phyloP scores from a whole-genome alignment of 495 filamentous ascomycete species.

The Podospora pseudopauciseta region DNA sequence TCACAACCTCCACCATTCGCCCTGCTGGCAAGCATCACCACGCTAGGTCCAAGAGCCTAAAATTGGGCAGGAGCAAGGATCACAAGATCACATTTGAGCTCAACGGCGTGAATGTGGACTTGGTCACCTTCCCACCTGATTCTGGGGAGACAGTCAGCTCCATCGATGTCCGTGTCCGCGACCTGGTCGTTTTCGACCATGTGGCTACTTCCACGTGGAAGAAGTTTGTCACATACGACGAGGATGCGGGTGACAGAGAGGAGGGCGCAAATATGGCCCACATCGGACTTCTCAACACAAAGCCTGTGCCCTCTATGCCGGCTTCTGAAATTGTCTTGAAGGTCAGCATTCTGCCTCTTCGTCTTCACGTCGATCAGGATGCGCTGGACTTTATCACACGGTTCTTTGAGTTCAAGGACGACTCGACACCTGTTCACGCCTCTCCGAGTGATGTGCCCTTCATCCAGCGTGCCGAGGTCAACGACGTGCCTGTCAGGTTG shows the following conservation, averaged over 20 bases:
- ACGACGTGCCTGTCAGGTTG: constrained; percentile 73
- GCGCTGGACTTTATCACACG: constrained; percentile 94
- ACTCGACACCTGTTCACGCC: constrained; percentile 48
- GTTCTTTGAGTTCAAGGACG: constrained; percentile 97
- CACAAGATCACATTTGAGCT: constrained; percentile 97
- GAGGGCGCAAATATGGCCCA: constrained; percentile 84
- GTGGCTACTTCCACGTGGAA: constrained; percentile 96
- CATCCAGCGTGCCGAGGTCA: constrained; percentile 84
- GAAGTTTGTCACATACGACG: constrained; percentile 93
- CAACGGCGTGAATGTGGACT: constrained; percentile 75
- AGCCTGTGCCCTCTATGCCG: constrained; percentile 74
- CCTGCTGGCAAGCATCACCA: constrained; percentile 42
- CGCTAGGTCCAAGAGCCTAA: constrained; percentile 56
- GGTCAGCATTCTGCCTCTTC: constrained; percentile 77
- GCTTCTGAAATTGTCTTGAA: constrained; percentile 89
- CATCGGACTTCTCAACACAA: constrained; percentile 81
- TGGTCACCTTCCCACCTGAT: constrained; percentile 76
- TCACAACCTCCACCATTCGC: constrained; percentile 58
- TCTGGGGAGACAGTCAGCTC: constrained; percentile 80
- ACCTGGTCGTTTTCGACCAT: constrained; percentile 91
- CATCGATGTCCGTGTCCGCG: constrained; percentile 72
- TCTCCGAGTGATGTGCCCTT: constrained; percentile 75
- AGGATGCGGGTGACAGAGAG: constrained; percentile 79
- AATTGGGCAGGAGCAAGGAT: constrained; percentile 76
- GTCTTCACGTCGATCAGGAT: constrained; percentile 96